Evolutionary conservation across 192 early-diverging fungal genomes (phyloP), one percentile per base, ranked within the genome.

Genomic region (Mortierella antarctica): DNA sequence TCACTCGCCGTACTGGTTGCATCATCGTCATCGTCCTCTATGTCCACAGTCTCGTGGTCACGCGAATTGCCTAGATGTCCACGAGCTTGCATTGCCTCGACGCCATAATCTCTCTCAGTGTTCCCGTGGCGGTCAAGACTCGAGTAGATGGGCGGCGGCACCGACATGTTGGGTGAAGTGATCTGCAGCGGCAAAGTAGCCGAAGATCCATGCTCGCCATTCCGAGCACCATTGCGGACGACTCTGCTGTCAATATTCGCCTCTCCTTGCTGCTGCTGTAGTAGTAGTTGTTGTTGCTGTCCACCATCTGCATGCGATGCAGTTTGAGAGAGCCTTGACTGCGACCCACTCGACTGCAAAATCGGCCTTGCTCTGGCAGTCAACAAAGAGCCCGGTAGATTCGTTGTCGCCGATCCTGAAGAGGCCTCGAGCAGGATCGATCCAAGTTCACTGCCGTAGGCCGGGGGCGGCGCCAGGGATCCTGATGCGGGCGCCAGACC

Each of bases 401-500:
- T 17, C n/a, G 31, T 54, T 10, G 41, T 9, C 11, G 14, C 71
- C 23, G 71, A 59, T 10, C 71, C 71, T 50, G 71, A 45, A 44
- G 80, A 31, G 31, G 31, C 69, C 48, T 82, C 86, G 1, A 95
- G 83, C 60, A 95, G 67, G 59, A 92, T 86, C 1, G 93, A 91
- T 48, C 88, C 93, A 61, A 89, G 75, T 75, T 93, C 88, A 48
- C 86, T 88, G 14, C 93, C 93, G 77, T 95, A 95, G 1, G 92
- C 87, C 13, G 93, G 93, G 23, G 93, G 93, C 40, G 93, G 93
- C 17, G 85, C 83, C 13, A 90, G 65, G 6, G 92, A 86, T 47
- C 93, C 93, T 71, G 90, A 87, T 8, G 89, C 77, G 11, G 93
- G 92, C 1, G 91, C 93, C 23, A 94, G 81, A 0, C 93, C 93